These are phyloP conservation scores for Epicoccum sorghinum DNA, from an alignment of 2,329 filamentous ascomycete species.

Conservation along the genomic window DNA sequence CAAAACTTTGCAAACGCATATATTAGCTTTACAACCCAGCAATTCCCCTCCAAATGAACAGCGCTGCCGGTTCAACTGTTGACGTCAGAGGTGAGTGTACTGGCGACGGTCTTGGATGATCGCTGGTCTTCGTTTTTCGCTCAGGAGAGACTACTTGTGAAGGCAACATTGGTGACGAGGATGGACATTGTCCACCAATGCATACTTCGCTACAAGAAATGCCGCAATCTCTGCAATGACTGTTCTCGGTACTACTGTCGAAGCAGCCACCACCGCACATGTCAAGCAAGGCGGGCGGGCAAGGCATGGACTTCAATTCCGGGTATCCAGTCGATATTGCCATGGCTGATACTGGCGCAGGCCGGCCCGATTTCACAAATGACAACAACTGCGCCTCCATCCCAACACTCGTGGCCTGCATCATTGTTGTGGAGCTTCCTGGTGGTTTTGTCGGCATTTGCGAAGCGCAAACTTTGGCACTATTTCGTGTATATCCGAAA, in stretches of 20 bases:
- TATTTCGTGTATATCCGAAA: background rate
- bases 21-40: background rate
- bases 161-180: background rate
- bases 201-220: constrained; percentile 4
- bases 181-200: background rate
- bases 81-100: background rate
- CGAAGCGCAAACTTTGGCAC: background rate
- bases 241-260: constrained; percentile 5
- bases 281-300: constrained; percentile 1
- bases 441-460: background rate
- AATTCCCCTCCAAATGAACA: constrained; percentile 5
- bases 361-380: background rate
- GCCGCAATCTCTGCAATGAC: constrained; percentile 7
- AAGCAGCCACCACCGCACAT: constrained; percentile 4
- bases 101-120: background rate
- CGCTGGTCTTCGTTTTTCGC: background rate
- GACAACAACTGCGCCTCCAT: background rate
- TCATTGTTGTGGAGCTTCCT: background rate
- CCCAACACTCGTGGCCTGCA: background rate
- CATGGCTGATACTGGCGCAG: background rate
- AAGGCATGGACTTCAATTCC: background rate
- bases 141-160: background rate
- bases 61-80: background rate
- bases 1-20: background rate
- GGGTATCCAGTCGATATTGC: background rate